Conservation (phyloP, 2,329 filamentous ascomycete genomes). For the Colletotrichum tropicicola region DNA sequence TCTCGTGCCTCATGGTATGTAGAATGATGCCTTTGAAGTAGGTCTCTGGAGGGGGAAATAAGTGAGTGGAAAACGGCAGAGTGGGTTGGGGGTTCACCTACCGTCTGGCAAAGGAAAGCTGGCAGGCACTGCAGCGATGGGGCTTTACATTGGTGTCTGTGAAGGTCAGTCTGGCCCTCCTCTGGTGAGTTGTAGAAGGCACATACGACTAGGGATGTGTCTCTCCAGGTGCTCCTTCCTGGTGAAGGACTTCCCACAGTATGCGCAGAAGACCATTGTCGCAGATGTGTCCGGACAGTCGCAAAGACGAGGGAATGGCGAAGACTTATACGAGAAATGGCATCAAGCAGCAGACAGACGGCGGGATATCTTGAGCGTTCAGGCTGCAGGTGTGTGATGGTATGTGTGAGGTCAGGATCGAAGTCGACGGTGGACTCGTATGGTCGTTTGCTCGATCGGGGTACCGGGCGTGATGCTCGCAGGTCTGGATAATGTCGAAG, state of each 20-base stretch:
- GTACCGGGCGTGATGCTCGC: no score
- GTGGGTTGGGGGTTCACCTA: constrained; percentile 34
- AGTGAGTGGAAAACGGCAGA: constrained; percentile 23
- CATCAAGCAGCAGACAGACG: constrained; percentile 3
- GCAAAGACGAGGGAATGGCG: background rate
- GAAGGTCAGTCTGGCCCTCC: constrained; percentile 27
- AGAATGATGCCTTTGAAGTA: constrained; percentile 59
- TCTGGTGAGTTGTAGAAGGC: background rate
- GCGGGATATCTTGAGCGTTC: background rate
- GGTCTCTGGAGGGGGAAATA: constrained; percentile 47
- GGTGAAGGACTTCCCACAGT: constrained; percentile 64
- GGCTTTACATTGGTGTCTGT: constrained; percentile 65
- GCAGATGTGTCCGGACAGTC: background rate
- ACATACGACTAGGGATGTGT: constrained; percentile 61
- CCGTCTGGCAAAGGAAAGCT: constrained; percentile 60
- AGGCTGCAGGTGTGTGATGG: background rate
- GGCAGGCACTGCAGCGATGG: constrained; percentile 57
- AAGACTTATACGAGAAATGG: background rate
- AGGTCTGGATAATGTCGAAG: background rate
- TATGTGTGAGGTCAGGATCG: background rate
- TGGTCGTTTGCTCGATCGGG: background rate
- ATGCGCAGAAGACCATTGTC: constrained; percentile 58
- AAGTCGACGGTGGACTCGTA: background rate
- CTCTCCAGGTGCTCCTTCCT: constrained; percentile 66
- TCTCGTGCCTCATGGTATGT: constrained; percentile 61